phyloP scores from a whole-genome alignment of 192 early-diverging fungal genomes.

The Podila horticola region DNA sequence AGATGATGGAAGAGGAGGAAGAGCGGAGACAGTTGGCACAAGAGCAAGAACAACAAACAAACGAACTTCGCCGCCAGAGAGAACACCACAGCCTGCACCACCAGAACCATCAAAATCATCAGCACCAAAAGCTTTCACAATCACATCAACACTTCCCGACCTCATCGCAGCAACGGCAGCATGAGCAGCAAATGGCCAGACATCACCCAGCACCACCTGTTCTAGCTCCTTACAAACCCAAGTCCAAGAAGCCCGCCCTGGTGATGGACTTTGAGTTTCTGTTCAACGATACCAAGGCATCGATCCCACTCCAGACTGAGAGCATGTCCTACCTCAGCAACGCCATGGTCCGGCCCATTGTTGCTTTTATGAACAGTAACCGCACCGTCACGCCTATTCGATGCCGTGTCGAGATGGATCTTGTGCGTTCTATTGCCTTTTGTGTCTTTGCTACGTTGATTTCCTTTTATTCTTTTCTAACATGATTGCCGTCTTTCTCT shows the following conservation, averaged over 20 bases:
- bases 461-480: neutral
- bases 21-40: neutral
- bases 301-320: slow-evolving; percentile 78
- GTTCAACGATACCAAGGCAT: slow-evolving; percentile 92
- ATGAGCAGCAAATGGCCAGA: slow-evolving; percentile 23
- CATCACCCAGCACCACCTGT: slow-evolving; percentile 5
- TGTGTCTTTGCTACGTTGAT: neutral
- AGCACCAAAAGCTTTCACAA: slow-evolving; percentile 8
- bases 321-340: slow-evolving; percentile 82
- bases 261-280: slow-evolving; percentile 84
- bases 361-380: slow-evolving; percentile 94
- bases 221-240: slow-evolving; percentile 13
- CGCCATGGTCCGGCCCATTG: slow-evolving; percentile 91
- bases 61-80: slow-evolving; percentile 1
- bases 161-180: slow-evolving; percentile 22
- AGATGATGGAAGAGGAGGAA: slow-evolving; percentile 46
- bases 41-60: slow-evolving; percentile 5
- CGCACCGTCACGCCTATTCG: slow-evolving; percentile 86
- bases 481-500: neutral
- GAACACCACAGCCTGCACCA: slow-evolving; percentile 24
- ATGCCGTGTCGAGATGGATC: slow-evolving; percentile 79
- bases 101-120: slow-evolving; percentile 11
- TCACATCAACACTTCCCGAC: slow-evolving; percentile 9
- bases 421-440: slow-evolving; percentile 56
- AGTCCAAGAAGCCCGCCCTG: slow-evolving; percentile 47